Conservation (phyloP, 1,284 basidiomycete genomes). For the Gomphus sp. region DNA sequence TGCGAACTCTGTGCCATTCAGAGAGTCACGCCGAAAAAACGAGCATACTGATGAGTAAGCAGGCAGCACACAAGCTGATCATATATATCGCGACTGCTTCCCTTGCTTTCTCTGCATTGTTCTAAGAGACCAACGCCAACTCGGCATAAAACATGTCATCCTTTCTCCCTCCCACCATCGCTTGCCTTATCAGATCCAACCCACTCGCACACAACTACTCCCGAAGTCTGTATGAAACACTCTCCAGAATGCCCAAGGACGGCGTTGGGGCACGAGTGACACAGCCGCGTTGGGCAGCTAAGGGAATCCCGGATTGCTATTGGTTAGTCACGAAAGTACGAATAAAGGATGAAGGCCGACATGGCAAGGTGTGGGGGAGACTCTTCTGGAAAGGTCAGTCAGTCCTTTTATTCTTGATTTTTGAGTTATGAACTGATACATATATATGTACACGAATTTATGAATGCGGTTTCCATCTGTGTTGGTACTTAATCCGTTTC, state of each 20-base stretch:
- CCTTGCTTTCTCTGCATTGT: background rate
- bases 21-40: background rate
- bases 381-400: slow-evolving; percentile 67
- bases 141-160: slow-evolving; percentile 1
- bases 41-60: background rate
- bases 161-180: slow-evolving; percentile 1
- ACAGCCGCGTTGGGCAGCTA: slow-evolving; percentile 63
- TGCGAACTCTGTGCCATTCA: slow-evolving; percentile 1
- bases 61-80: too few species aligned
- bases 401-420: background rate
- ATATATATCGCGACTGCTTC: background rate
- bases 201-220: background rate
- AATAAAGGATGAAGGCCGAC: slow-evolving; percentile 60
- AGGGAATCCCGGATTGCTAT: slow-evolving; percentile 56
- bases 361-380: slow-evolving; percentile 72
- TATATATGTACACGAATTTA: too few species aligned
- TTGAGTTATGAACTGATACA: background rate
- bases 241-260: slow-evolving; percentile 57
- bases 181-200: slow-evolving; percentile 1
- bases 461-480: too few species aligned
- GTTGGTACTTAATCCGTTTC: background rate
- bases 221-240: slow-evolving; percentile 53
- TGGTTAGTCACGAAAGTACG: slow-evolving; percentile 63
- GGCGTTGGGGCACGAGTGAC: slow-evolving; percentile 58
- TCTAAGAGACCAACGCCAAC: background rate